phyloP scores from a whole-genome alignment of 306 rosid species.

The Rosa multiflora region DNA sequence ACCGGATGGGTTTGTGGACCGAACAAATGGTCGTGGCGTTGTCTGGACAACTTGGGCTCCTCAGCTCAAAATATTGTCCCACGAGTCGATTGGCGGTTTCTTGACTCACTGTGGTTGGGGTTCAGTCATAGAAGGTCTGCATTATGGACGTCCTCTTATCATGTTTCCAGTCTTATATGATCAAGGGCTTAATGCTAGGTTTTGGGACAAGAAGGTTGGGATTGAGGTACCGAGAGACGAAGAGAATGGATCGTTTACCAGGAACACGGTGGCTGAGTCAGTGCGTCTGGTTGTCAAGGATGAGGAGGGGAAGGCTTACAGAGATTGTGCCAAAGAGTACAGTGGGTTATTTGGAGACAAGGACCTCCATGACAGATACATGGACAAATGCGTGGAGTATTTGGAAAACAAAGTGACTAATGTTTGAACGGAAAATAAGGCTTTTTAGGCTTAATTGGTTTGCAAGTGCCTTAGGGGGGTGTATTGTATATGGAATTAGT shows the following conservation, averaged over 20 bases:
- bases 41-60: constrained; percentile 56
- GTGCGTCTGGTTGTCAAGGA: constrained; percentile 29
- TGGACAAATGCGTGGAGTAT: constrained; percentile 4
- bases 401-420: not conserved
- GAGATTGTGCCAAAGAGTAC: constrained; percentile 32
- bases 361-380: constrained; percentile 18
- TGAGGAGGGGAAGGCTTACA: constrained; percentile 34
- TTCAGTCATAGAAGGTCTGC: constrained; percentile 40
- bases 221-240: constrained; percentile 31
- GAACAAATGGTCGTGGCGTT: constrained; percentile 37
- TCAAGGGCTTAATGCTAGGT: constrained; percentile 23
- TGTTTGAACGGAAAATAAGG: too few relatives aligned
- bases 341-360: constrained; percentile 18
- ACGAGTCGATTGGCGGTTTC: constrained; percentile 49
- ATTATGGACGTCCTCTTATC: constrained; percentile 15
- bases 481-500: too few relatives aligned
- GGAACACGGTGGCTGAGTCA: constrained; percentile 28
- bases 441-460: too few relatives aligned
- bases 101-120: constrained; percentile 59
- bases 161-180: constrained; percentile 23
- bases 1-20: constrained; percentile 48
- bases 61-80: constrained; percentile 47
- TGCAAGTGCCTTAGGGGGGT: too few relatives aligned
- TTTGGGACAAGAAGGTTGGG: constrained; percentile 33
- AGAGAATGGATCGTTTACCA: constrained; percentile 27